A percentile compares a stretch with the other conserved stretches of the same genome.
These are phyloP conservation scores for Penicillium macrosclerotiorum DNA, from an alignment of 495 filamentous ascomycete species.

Conservation along the genomic window DNA sequence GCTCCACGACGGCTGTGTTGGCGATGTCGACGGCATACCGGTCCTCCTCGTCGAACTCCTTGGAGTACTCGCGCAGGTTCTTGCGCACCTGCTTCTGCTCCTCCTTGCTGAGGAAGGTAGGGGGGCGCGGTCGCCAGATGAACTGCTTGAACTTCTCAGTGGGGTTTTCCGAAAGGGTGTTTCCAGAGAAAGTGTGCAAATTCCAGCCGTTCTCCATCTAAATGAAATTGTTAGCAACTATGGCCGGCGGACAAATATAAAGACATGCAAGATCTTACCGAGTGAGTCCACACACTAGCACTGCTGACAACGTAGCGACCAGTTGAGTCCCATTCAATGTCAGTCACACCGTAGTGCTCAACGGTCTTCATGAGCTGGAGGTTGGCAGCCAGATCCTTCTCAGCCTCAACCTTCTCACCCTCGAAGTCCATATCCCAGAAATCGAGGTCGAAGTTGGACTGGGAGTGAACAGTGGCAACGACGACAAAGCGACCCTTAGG, in stretches of 20 bases:
- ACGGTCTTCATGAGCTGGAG: conserved; percentile 86
- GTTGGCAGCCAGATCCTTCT: conserved; percentile 94
- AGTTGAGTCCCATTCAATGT: conserved; percentile 96
- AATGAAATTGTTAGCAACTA: neutral
- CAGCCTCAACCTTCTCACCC: conserved; percentile 86
- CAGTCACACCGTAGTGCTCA: conserved; percentile 96
- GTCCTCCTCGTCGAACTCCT: conserved; percentile 93
- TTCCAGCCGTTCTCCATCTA: conserved; percentile 99
- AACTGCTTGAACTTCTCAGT: conserved; percentile 98
- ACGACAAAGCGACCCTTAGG: conserved; percentile 93
- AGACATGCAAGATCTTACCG: conserved; percentile 54
- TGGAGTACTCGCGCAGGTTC: conserved; percentile 95
- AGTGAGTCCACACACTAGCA: conserved; percentile 92
- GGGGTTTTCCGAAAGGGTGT: conserved; percentile 83
- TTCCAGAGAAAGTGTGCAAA: conserved; percentile 92
- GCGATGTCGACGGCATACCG: conserved; percentile 86
- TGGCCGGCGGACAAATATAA: neutral
- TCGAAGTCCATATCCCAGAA: conserved; percentile 98
- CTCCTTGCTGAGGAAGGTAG: conserved; percentile 84
- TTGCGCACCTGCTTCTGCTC: conserved; percentile 97
- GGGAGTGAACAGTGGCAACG: conserved; percentile 85
- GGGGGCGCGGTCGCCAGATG: conserved; percentile 86
- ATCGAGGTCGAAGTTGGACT: conserved; percentile 90
- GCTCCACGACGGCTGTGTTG: conserved; percentile 89
- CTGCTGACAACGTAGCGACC: conserved; percentile 90